Conservation (phyloP, 441 rosid species). For the Populus hybrid region DNA sequence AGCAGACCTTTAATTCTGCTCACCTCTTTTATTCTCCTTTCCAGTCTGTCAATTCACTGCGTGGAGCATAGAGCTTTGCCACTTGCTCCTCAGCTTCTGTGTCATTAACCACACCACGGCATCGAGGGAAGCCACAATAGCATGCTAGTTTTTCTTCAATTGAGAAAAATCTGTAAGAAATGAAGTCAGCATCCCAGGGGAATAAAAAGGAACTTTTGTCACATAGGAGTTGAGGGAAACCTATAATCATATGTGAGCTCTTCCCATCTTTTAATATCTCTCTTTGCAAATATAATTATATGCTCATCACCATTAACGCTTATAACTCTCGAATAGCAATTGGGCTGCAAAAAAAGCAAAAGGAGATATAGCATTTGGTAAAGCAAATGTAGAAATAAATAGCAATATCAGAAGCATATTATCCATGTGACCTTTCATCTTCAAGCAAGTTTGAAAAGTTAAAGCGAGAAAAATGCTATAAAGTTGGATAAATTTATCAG, state of each 20-base stretch:
- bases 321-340: constrained; percentile 95
- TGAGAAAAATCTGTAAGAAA: constrained; percentile 75
- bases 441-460: background rate
- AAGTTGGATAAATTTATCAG: background rate
- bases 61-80: constrained; percentile 62
- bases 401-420: constrained; percentile 8
- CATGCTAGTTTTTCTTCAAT: constrained; percentile 88
- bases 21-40: constrained; percentile 56
- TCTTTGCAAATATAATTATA: constrained; percentile 93
- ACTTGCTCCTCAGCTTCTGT: constrained; percentile 84
- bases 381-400: background rate
- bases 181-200: constrained; percentile 18
- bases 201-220: background rate
- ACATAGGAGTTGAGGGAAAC: constrained; percentile 34
- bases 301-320: constrained; percentile 86
- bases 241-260: constrained; percentile 98
- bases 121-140: constrained; percentile 88
- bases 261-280: constrained; percentile 95
- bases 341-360: constrained; percentile 66
- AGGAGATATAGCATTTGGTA: background rate
- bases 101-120: constrained; percentile 97
- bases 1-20: constrained; percentile 4
- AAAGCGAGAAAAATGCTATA: background rate
- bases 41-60: constrained; percentile 73
- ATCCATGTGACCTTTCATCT: constrained; percentile 10